These are phyloP conservation scores for Strobilomyces dryophilus DNA, from an alignment of 768 basidiomycete species.

Conservation along the genomic window DNA sequence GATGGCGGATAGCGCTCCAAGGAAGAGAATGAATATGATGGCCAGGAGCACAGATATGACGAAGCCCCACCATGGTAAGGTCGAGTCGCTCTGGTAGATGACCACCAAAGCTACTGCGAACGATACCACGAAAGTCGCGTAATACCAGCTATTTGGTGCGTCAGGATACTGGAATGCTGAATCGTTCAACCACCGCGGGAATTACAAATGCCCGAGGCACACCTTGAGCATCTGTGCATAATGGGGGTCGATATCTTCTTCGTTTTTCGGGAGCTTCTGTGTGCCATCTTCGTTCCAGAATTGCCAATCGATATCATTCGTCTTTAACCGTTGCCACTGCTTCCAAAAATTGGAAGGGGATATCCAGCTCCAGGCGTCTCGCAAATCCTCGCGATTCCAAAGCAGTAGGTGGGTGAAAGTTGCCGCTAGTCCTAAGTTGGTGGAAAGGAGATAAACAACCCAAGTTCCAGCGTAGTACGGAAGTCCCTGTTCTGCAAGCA, in stretches of 20 bases:
- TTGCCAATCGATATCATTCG: conserved; percentile 34
- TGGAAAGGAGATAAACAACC: conserved; percentile 17
- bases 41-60: conserved; percentile 52
- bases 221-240: conserved; percentile 48
- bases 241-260: conserved; percentile 49
- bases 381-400: conserved; percentile 52
- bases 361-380: conserved; percentile 45
- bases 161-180: neutral
- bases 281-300: conserved; percentile 30
- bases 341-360: conserved; percentile 29
- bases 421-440: conserved; percentile 36
- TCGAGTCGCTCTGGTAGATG: conserved; percentile 44
- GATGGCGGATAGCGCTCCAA: conserved; percentile 51
- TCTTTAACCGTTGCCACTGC: conserved; percentile 20
- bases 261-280: conserved; percentile 29
- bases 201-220: conserved; percentile 12
- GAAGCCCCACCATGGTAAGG: conserved; percentile 58
- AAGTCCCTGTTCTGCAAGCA: conserved; percentile 40
- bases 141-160: neutral
- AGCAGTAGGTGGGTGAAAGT: conserved; percentile 49
- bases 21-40: conserved; percentile 45
- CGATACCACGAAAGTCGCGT: neutral
- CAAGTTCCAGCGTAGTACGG: conserved; percentile 29
- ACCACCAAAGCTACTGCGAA: neutral
- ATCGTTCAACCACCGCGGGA: neutral